These are phyloP conservation scores for Globisporangium echinulatum DNA, from an alignment of 352 stramenopile species.

Conservation along the genomic window DNA sequence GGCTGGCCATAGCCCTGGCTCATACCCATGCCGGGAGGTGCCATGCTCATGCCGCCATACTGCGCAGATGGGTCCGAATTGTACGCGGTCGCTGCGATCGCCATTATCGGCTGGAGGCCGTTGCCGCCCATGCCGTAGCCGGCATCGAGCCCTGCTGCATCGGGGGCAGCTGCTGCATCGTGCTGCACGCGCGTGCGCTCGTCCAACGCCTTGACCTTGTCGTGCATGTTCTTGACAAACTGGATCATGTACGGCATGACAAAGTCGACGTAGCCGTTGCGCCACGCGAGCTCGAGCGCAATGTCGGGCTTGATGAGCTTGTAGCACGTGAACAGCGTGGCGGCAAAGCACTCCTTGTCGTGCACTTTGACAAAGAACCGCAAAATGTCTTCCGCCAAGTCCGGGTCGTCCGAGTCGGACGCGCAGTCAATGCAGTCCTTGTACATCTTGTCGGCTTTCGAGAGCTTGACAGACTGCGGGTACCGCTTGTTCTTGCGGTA, in stretches of 20 bases:
- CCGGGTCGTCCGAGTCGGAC: slow-evolving; percentile 92
- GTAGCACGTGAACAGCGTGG: slow-evolving; percentile 98
- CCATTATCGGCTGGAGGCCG: slow-evolving; percentile 73
- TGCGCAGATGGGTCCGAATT: slow-evolving; percentile 61
- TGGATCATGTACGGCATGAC: slow-evolving; percentile 99
- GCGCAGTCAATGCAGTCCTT: slow-evolving; percentile 99
- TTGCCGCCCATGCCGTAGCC: slow-evolving; percentile 64
- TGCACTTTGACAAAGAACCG: slow-evolving; percentile 98
- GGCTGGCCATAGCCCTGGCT: slow-evolving; percentile 12
- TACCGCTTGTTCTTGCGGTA: slow-evolving; percentile 99
- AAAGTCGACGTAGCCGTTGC: slow-evolving; percentile 98
- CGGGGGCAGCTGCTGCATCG: slow-evolving; percentile 45
- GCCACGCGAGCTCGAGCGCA: slow-evolving; percentile 97
- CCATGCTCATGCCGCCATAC: slow-evolving; percentile 49
- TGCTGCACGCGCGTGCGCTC: slow-evolving; percentile 83
- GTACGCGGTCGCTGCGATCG: slow-evolving; percentile 78
- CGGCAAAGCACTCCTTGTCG: slow-evolving; percentile 99
- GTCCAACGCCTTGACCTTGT: slow-evolving; percentile 92
- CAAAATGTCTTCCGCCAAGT: slow-evolving; percentile 97
- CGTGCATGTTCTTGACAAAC: slow-evolving; percentile 95
- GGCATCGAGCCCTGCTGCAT: slow-evolving; percentile 45
- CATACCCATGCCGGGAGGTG: slow-evolving; percentile 24
- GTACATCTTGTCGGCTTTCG: slow-evolving; percentile 99
- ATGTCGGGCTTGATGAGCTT: slow-evolving; percentile 98
- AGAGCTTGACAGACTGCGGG: slow-evolving; percentile 96